phyloP scores from a whole-genome alignment of 345 rosid genomes.

The Sapria himalayana region DNA sequence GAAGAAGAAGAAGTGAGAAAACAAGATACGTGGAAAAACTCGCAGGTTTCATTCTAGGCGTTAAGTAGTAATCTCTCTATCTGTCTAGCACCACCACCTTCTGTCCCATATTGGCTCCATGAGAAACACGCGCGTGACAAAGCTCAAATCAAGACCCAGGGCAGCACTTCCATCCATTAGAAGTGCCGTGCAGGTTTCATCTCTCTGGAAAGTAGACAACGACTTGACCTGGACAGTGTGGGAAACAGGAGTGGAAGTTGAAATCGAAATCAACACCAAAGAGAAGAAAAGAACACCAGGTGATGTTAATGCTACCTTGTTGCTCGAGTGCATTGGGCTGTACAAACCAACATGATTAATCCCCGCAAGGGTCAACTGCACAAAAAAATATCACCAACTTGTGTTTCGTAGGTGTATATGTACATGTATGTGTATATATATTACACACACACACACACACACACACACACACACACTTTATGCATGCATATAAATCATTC shows the following conservation, averaged over 20 bases:
- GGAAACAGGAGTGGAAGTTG: conserved; percentile 3
- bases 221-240: conserved; percentile 56
- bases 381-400: too few relatives aligned
- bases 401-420: too few relatives aligned
- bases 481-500: too few relatives aligned
- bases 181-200: conserved; percentile 56
- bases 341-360: conserved; percentile 62
- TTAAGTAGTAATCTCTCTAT: too few relatives aligned
- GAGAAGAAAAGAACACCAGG: neutral
- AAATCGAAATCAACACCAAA: neutral
- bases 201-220: conserved; percentile 45
- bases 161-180: conserved; percentile 98
- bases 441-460: too few relatives aligned
- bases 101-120: conserved; percentile 99
- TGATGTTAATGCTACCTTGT: conserved; percentile 29
- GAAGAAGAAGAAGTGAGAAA: neutral
- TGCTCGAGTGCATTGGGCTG: conserved; percentile 65
- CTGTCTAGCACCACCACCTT: too few relatives aligned
- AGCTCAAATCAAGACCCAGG: conserved; percentile 91
- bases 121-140: conserved; percentile 60
- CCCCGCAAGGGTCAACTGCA: conserved; percentile 53
- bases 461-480: too few relatives aligned
- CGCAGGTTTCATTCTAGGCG: too few relatives aligned
- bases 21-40: too few relatives aligned
- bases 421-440: too few relatives aligned